Evolutionary conservation across 257 asterid species (phyloP).

Genomic region (Solanum chmielewskii): DNA sequence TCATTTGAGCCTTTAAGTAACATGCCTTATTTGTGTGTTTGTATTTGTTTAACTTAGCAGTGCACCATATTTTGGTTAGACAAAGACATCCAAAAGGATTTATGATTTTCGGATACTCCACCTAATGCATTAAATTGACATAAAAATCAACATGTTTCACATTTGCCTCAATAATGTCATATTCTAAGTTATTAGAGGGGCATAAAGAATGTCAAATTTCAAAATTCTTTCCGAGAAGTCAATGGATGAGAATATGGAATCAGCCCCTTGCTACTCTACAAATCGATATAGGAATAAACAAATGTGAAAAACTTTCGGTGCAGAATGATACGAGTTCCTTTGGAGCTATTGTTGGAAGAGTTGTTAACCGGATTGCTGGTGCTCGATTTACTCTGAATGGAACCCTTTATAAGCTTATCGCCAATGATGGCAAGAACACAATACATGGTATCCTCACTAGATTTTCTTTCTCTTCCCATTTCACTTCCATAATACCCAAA

Average conservation of each 20-base stretch:
- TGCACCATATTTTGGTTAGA: neutral
- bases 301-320: neutral
- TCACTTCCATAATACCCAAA: neutral
- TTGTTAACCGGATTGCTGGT: constrained; percentile 2
- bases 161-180: neutral
- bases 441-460: neutral
- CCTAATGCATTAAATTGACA: neutral
- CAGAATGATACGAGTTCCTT: constrained; percentile 27
- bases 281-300: neutral
- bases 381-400: constrained; percentile 7
- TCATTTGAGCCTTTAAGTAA: neutral
- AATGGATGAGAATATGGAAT: neutral
- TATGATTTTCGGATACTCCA: neutral
- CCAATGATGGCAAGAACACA: constrained; percentile 1
- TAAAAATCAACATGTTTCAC: neutral
- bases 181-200: neutral
- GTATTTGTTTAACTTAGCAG: neutral
- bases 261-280: neutral
- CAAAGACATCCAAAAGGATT: neutral
- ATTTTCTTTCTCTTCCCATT: neutral
- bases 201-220: neutral
- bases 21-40: neutral
- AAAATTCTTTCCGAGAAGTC: neutral
- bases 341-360: constrained; percentile 8
- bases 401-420: neutral